A percentile compares a stretch with the other conserved stretches of the same genome.
These are phyloP conservation scores for Penicillium pancosmium DNA, from an alignment of 495 filamentous ascomycete genomes.

Conservation along the genomic window DNA sequence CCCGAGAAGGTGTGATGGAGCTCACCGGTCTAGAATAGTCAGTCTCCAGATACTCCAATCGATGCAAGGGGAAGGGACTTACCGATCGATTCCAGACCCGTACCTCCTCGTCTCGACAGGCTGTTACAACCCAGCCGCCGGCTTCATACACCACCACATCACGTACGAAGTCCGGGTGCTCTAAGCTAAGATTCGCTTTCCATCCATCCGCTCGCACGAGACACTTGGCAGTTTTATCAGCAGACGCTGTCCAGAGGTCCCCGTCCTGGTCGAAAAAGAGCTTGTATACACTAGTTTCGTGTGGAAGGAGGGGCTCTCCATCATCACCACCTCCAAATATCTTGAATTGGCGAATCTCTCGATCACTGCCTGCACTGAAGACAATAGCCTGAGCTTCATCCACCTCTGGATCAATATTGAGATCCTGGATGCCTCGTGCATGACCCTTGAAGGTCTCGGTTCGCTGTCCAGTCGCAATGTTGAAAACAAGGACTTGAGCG, in stretches of 20 bases:
- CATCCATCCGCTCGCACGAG: constrained; percentile 66
- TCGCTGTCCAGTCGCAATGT: constrained; percentile 64
- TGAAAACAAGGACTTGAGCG: constrained; percentile 82
- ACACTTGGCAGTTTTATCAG: constrained; percentile 80
- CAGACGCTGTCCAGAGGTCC: constrained; percentile 89
- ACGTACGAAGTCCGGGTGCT: constrained; percentile 87
- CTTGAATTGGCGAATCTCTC: constrained; percentile 71
- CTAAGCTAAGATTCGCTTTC: constrained; percentile 68
- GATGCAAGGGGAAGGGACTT: constrained; percentile 24
- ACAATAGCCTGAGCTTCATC: constrained; percentile 53
- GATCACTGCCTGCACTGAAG: constrained; percentile 80
- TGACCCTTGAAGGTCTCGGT: constrained; percentile 79
- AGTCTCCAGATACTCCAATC: constrained; percentile 21
- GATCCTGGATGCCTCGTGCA: constrained; percentile 72
- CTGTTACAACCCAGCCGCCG: constrained; percentile 84
- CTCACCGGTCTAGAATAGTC: constrained; percentile 58
- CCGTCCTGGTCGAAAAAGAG: constrained; percentile 71
- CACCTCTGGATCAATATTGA: constrained; percentile 67
- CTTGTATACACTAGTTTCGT: constrained; percentile 88
- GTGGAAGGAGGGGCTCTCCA: constrained; percentile 67
- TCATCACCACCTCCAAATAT: constrained; percentile 47
- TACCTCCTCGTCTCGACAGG: constrained; percentile 87
- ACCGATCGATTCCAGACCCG: constrained; percentile 81
- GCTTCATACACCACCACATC: constrained; percentile 73
- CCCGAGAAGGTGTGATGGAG: constrained; percentile 77